Evolutionary conservation across 2,329 filamentous ascomycete genomes (phyloP), one percentile per base, ranked within the genome.

Genomic region (Alternaria sp.): DNA sequence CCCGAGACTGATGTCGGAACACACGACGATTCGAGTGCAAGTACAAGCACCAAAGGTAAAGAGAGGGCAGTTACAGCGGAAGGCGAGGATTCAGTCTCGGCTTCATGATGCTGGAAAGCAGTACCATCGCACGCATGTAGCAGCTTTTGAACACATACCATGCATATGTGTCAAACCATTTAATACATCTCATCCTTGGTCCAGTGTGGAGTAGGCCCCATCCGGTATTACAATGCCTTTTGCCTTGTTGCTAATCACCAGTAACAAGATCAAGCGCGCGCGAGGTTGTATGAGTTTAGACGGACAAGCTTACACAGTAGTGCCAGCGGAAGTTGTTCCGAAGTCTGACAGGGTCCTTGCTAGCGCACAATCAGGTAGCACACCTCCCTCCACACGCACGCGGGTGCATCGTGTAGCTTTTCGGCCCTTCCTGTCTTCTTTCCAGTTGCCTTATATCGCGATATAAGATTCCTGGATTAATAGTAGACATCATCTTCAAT

Each of bases 11-110:
- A 42, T 53, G 42, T 11, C 13, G 56, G 55, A n/a, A 31, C 24
- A 21, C 46, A 31, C n/a, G 23, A 50, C 28, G 41, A 51, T 6
- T 9, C 49, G 13, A 54, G 34, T 14, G 14, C 28, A 29, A 39
- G 33, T 34, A 39, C 29, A 39, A 62, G 51, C 42, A 56, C 46
- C 10, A 69, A 71, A 53, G 68, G 66, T 17, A 69, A 70, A 50
- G 64, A 66, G 46, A 69, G 33, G 34, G 65, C 59, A 49, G 5
- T 14, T n/a, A n/a, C 28, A 46, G 26, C 14, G 31, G 31, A 34
- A 46, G 11, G n/a, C 23, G 42, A 31, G 26, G 26, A 39, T 24
- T 51, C 56, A 28, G n/a, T 28, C 31, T 36, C 28, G 11, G 31
- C 29, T 48, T 48, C 44, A 24, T 48, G 44, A 48, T 26, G 8